A percentile compares a stretch with the other conserved stretches of the same genome.
Conservation (phyloP, 2,329 filamentous ascomycete genomes). For the Neopestalotiopsis sp. region DNA sequence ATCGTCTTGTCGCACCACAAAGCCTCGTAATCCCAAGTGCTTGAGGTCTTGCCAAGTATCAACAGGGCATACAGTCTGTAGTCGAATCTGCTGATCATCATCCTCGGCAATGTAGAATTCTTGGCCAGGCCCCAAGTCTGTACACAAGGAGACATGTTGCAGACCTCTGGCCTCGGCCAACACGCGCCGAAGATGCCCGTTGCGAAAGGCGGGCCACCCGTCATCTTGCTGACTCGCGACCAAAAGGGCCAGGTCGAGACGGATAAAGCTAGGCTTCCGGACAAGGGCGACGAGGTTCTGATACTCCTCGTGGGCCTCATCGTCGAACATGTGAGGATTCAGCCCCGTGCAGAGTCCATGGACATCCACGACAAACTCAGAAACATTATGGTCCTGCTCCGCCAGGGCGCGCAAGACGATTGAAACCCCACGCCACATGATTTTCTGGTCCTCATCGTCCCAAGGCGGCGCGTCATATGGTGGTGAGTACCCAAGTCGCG, state of each 20-base stretch:
- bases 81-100: not conserved
- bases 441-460: constrained; percentile 3
- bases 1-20: not conserved
- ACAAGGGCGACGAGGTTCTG: constrained; percentile 29
- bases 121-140: not conserved
- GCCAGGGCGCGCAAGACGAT: constrained; percentile 33
- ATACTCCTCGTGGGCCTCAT: constrained; percentile 29
- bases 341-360: constrained; percentile 36
- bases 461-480: constrained; percentile 5
- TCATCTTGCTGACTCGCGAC: constrained; percentile 17
- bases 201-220: constrained; percentile 21
- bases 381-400: constrained; percentile 28
- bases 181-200: constrained; percentile 23
- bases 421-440: constrained; percentile 39
- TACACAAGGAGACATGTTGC: constrained; percentile 25
- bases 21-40: not conserved
- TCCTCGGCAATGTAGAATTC: not conserved
- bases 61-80: not conserved
- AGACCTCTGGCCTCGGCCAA: constrained; percentile 27
- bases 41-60: not conserved
- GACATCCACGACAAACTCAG: constrained; percentile 41
- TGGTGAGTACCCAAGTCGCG: not conserved
- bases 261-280: constrained; percentile 31
- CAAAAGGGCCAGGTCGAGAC: constrained; percentile 31
- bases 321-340: constrained; percentile 35